phyloP scores from a whole-genome alignment of 169 alveolate species.

The Theileria annulata region DNA sequence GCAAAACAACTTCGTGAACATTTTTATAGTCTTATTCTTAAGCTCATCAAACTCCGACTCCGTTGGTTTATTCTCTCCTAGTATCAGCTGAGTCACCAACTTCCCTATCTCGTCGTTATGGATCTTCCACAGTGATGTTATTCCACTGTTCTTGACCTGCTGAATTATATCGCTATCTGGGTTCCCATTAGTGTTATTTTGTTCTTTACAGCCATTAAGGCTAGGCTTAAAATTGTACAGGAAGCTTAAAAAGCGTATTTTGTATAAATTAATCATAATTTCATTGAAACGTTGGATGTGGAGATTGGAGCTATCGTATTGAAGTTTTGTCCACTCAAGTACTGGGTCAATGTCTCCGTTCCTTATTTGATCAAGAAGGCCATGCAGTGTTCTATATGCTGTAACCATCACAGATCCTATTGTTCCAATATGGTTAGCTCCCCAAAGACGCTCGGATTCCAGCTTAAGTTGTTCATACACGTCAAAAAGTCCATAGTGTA shows the following conservation, averaged over 20 bases:
- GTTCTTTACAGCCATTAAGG: conserved; percentile 12
- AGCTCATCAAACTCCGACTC: conserved; percentile 30
- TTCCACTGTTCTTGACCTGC: conserved; percentile 26
- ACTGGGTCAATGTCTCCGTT: conserved; percentile 32
- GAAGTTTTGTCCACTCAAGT: conserved; percentile 44
- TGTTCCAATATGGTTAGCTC: conserved; percentile 16
- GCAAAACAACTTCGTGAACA: conserved; percentile 43
- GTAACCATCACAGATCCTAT: conserved; percentile 29
- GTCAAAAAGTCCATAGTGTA: conserved; percentile 56
- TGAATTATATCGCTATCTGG: conserved; percentile 5
- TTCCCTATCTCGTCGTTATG: conserved; percentile 65
- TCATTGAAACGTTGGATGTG: conserved; percentile 51
- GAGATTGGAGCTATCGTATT: conserved; percentile 19
- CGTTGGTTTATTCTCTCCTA: conserved; percentile 42
- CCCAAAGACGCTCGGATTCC: conserved; percentile 53
- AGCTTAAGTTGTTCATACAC: conserved; percentile 37
- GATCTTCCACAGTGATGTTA: conserved; percentile 45
- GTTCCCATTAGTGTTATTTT: conserved; percentile 1
- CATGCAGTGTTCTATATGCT: conserved; percentile 47
- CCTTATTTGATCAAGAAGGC: conserved; percentile 5
- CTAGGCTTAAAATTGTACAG: conserved; percentile 5
- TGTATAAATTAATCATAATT: conserved; percentile 38
- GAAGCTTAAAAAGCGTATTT: conserved; percentile 32
- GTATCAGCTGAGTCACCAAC: conserved; percentile 50
- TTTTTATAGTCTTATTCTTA: conserved; percentile 17